phyloP scores from a whole-genome alignment of 208 protist species.

The Leptomonas seymouri region DNA sequence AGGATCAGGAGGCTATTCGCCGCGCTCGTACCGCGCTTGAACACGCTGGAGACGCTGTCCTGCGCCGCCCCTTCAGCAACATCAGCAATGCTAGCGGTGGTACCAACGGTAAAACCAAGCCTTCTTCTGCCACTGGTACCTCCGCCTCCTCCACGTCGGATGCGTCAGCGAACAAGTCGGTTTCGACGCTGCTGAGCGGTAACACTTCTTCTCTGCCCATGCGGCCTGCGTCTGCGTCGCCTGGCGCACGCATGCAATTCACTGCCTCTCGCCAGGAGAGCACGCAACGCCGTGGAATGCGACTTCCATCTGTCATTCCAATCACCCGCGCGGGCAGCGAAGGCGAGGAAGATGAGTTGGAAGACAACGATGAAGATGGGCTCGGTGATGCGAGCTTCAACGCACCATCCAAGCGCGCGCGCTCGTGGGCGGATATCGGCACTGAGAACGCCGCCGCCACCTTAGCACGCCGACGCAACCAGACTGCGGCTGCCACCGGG shows the following conservation, averaged over 20 bases:
- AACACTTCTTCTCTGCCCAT: constrained; percentile 18
- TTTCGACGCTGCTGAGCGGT: constrained; percentile 15
- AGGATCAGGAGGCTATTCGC: constrained; percentile 32
- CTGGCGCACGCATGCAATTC: constrained; percentile 7
- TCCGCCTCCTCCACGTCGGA: not conserved
- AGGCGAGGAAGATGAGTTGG: not conserved
- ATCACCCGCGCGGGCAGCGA: constrained; percentile 9
- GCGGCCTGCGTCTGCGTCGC: constrained; percentile 3
- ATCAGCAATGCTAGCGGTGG: not conserved
- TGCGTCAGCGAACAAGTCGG: constrained; percentile 5
- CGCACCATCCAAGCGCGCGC: constrained; percentile 20
- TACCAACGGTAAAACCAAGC: constrained; percentile 2
- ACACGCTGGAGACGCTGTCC: constrained; percentile 26
- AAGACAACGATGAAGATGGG: not conserved
- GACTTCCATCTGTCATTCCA: constrained; percentile 28
- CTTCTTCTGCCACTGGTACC: not conserved
- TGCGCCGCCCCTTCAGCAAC: constrained; percentile 36
- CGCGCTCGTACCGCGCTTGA: constrained; percentile 42
- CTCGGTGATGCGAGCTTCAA: no score
- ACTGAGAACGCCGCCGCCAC: constrained; percentile 5
- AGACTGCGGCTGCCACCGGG: not conserved
- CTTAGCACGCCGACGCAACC: not conserved
- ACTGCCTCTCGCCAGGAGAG: not conserved
- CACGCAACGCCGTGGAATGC: constrained; percentile 11
- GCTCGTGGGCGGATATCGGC: constrained; percentile 26